phyloP scores from a whole-genome alignment of 805 yeast genomes.

The Saccharomycopsis oosterbeekiorum region DNA sequence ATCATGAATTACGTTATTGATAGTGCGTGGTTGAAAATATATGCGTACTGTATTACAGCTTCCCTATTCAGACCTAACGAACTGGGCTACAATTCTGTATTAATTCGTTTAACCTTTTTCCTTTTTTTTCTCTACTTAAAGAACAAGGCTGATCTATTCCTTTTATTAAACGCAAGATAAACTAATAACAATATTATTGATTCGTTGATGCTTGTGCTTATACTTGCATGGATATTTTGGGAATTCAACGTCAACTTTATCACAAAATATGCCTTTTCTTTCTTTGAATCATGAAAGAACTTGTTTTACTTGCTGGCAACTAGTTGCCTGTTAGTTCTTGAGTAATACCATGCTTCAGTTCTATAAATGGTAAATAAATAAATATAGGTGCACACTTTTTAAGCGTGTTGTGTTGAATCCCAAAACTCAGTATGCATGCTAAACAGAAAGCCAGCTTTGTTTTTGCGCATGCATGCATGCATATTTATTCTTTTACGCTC shows the following conservation, averaged over 20 bases:
- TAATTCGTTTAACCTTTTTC: too few species aligned
- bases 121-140: too few species aligned
- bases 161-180: background rate
- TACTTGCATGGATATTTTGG: background rate
- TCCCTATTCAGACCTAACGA: too few species aligned
- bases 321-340: background rate
- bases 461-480: background rate
- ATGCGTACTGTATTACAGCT: too few species aligned
- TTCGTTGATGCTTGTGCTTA: background rate
- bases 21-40: too few species aligned
- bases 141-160: background rate
- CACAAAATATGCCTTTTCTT: too few species aligned
- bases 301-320: background rate
- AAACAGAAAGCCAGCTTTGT: background rate
- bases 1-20: too few species aligned
- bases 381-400: background rate
- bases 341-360: background rate
- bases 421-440: background rate
- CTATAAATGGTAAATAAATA: background rate
- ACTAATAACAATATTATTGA: too few species aligned
- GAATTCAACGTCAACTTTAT: too few species aligned
- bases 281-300: too few species aligned
- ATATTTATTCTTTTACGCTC: background rate
- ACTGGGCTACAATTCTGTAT: too few species aligned
- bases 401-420: background rate